Base-by-base conservation (phyloP, 2,329 filamentous ascomycete species). In the Colletotrichum chlorophyti region DNA sequence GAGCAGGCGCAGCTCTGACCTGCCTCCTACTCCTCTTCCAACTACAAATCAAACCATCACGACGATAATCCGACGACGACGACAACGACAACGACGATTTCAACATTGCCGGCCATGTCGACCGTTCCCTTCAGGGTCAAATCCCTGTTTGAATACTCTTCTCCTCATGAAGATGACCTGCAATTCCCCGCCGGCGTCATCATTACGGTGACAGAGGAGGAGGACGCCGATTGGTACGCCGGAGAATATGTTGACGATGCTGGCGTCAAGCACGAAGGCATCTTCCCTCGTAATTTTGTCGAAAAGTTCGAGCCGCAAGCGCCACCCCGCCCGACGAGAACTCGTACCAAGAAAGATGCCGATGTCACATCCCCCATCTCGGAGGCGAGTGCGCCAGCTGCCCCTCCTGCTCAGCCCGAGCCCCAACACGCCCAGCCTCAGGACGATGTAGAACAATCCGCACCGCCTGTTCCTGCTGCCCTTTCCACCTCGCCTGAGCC, bases 271-370 rank as follows among this genome's bases (percentile, higher is more conserved):
- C 85, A 88, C 71, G 88, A 93, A 70, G 94, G 94, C 65, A 90
- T 97, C 67, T 98, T 97, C 74, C 94, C 93, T 48, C 89, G 90
- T 72, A 99, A 98, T 77, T 99, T 99, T 72, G 95, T 99, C 69
- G 95, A 99, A 76, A 92, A 89, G 76, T 96, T 92, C 75, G 94
- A 98, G 73, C 95, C 95, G 32, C 90, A 88, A 54, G 90, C 94
- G 63, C 95, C 95, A 60, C 92, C 93, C 60, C 87, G 95, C 58
- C 95, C 95, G 57, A 83, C 85, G 63, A 87, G 95, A 68, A 80
- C 85, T 14, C 88, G 91, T 65, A 76, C 83, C 49, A 93, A 89
- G 79, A 90, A 86, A 70, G 86, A 89, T 32, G 58, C 71, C 21
- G 74, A 76, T 41, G 63, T 68, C 32, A 63, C 61, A 27, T 65